Evolutionary conservation across 2,329 filamentous ascomycete genomes (phyloP).

Genomic region (Fusarium nematophilum): DNA sequence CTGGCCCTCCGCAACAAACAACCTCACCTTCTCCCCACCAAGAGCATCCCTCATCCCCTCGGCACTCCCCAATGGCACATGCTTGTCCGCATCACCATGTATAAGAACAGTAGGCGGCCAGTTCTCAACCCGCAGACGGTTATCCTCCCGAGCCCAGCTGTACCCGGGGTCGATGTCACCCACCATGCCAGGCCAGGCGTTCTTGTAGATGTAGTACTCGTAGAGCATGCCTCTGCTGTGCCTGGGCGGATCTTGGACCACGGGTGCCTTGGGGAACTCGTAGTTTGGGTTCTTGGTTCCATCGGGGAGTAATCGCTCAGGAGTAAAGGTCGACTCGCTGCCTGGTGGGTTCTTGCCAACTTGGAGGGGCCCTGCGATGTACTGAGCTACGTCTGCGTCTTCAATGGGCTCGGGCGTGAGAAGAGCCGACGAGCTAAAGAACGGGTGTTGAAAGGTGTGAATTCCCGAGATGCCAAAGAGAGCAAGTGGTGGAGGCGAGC

Average conservation of each 20-base stretch:
- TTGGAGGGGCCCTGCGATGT: constrained; percentile 38
- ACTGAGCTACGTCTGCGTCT: constrained; percentile 37
- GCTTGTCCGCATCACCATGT: constrained; percentile 46
- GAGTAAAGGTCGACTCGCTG: constrained; percentile 36
- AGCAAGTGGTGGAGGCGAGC: constrained; percentile 45
- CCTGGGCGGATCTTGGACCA: background rate
- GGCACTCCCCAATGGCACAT: constrained; percentile 46
- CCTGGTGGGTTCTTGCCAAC: constrained; percentile 36
- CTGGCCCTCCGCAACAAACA: constrained; percentile 43
- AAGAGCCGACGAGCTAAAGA: constrained; percentile 50
- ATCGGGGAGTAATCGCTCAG: constrained; percentile 42
- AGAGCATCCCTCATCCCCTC: constrained; percentile 42
- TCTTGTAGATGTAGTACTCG: constrained; percentile 49
- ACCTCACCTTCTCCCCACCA: constrained; percentile 40
- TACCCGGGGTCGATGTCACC: constrained; percentile 47
- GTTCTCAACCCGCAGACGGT: constrained; percentile 15
- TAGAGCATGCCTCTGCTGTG: constrained; percentile 43
- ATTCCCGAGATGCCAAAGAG: constrained; percentile 51
- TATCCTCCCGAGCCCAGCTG: constrained; percentile 40
- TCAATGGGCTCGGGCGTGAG: constrained; percentile 43
- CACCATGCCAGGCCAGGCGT: constrained; percentile 43
- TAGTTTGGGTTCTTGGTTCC: constrained; percentile 44
- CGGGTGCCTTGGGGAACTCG: background rate
- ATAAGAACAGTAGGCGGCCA: constrained; percentile 52
- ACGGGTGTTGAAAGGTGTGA: constrained; percentile 50